These are phyloP conservation scores for Fusarium penzigii DNA, from an alignment of 2,329 filamentous ascomycete species.

Conservation along the genomic window DNA sequence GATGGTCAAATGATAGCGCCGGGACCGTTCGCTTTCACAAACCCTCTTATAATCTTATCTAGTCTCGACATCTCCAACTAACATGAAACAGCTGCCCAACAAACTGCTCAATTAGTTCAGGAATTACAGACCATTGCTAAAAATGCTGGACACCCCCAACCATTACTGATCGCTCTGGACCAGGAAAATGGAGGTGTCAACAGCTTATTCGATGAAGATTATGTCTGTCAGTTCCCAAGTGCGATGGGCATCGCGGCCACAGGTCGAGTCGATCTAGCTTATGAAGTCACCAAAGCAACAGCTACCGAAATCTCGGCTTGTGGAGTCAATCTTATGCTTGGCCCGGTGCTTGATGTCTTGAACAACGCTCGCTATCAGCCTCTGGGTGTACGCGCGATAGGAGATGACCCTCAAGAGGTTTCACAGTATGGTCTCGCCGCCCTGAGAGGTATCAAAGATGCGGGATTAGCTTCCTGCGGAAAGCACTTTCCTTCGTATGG, in stretches of 20 bases:
- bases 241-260: constrained; percentile 97
- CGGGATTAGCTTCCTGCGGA: constrained; percentile 83
- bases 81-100: constrained; percentile 71
- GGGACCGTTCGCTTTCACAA: too few relatives aligned
- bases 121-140: constrained; percentile 92
- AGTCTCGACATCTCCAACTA: constrained; percentile 30
- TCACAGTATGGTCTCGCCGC: constrained; percentile 89
- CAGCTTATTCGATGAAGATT: constrained; percentile 92
- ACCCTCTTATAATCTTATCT: constrained; percentile 10
- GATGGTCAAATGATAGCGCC: too few relatives aligned
- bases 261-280: constrained; percentile 80
- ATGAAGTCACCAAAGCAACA: constrained; percentile 88
- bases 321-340: constrained; percentile 93
- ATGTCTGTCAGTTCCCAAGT: constrained; percentile 94
- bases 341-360: constrained; percentile 88
- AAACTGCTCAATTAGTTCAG: constrained; percentile 83
- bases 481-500: constrained; percentile 98
- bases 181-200: constrained; percentile 99
- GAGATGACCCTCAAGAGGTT: constrained; percentile 93
- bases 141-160: constrained; percentile 85
- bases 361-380: constrained; percentile 92
- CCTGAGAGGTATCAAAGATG: constrained; percentile 90
- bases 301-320: constrained; percentile 90
- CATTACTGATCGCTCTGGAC: constrained; percentile 86
- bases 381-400: constrained; percentile 82